Evolutionary conservation across 2,329 filamentous ascomycete species (phyloP).

Genomic region (Pseudogymnoascus sp.): DNA sequence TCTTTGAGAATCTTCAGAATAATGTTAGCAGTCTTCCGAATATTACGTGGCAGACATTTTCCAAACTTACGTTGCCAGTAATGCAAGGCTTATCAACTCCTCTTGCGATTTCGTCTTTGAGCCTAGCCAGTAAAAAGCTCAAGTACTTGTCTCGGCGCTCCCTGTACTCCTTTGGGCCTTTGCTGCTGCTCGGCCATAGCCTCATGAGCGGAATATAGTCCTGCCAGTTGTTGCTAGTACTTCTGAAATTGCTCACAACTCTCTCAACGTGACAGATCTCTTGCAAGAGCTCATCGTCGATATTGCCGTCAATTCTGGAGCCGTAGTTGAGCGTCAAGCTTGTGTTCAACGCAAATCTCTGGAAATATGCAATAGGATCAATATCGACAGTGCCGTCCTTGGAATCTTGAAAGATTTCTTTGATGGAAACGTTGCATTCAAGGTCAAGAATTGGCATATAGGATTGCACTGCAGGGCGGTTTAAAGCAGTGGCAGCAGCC

Average conservation of each 20-base stretch:
- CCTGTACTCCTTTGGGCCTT: slow-evolving; percentile 55
- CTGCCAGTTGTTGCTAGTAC: slow-evolving; percentile 75
- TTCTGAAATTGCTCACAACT: slow-evolving; percentile 65
- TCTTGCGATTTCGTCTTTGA: slow-evolving; percentile 52
- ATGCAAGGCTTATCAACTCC: slow-evolving; percentile 61
- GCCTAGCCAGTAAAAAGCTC: slow-evolving; percentile 46
- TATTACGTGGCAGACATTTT: neutral
- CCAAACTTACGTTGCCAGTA: slow-evolving; percentile 48
- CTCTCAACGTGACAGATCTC: slow-evolving; percentile 72
- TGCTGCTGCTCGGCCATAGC: slow-evolving; percentile 52
- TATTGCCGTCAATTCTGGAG: slow-evolving; percentile 61
- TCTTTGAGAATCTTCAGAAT: slow-evolving; percentile 24
- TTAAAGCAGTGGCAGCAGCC: slow-evolving; percentile 69
- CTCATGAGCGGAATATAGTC: slow-evolving; percentile 74
- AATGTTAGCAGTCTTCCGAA: slow-evolving; percentile 46
- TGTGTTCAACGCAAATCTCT: slow-evolving; percentile 68
- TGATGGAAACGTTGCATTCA: slow-evolving; percentile 62
- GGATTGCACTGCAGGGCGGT: slow-evolving; percentile 63
- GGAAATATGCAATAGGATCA: slow-evolving; percentile 64
- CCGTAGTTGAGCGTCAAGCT: slow-evolving; percentile 73
- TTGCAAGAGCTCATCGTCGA: slow-evolving; percentile 56
- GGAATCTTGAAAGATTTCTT: slow-evolving; percentile 59
- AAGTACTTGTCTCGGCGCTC: slow-evolving; percentile 59
- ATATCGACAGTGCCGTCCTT: slow-evolving; percentile 53
- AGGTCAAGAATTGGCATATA: slow-evolving; percentile 80